A percentile compares a stretch with the other conserved stretches of the same genome.
Evolutionary conservation across 2,329 filamentous ascomycete genomes (phyloP).

Genomic region (Ceratocystis lukuohia): DNA sequence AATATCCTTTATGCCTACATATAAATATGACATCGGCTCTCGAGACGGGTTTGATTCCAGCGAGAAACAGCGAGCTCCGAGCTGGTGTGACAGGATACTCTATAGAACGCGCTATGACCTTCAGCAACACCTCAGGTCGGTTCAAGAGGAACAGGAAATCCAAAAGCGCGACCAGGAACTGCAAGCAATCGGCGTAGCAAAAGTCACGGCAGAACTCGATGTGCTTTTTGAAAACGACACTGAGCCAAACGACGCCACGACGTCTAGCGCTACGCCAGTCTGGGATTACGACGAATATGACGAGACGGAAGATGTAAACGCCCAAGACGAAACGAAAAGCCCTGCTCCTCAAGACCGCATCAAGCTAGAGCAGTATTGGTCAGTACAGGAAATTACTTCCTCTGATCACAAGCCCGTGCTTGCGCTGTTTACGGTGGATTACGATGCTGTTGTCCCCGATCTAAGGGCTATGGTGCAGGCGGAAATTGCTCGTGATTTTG

Average conservation of each 20-base stretch:
- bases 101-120: conserved; percentile 65
- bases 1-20: conserved; percentile 82
- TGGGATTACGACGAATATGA: conserved; percentile 19
- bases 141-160: conserved; percentile 51
- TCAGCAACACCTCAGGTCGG: conserved; percentile 48
- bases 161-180: conserved; percentile 66
- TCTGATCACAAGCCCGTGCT: conserved; percentile 92
- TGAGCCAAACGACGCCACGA: conserved; percentile 51
- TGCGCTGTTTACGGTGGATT: conserved; percentile 70
- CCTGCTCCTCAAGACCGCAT: conserved; percentile 28
- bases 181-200: conserved; percentile 62
- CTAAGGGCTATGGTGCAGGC: conserved; percentile 72
- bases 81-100: conserved; percentile 92
- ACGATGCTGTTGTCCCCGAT: conserved; percentile 74
- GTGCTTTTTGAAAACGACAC: conserved; percentile 87
- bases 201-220: conserved; percentile 61
- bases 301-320: conserved; percentile 11
- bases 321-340: neutral
- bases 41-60: conserved; percentile 87
- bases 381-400: conserved; percentile 77
- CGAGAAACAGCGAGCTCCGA: conserved; percentile 82
- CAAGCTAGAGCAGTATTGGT: conserved; percentile 56
- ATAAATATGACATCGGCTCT: conserved; percentile 96
- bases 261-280: conserved; percentile 28
- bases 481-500: conserved; percentile 76